Base-by-base conservation (phyloP, 2,329 filamentous ascomycete species). In the Fusarium miscanthi region DNA sequence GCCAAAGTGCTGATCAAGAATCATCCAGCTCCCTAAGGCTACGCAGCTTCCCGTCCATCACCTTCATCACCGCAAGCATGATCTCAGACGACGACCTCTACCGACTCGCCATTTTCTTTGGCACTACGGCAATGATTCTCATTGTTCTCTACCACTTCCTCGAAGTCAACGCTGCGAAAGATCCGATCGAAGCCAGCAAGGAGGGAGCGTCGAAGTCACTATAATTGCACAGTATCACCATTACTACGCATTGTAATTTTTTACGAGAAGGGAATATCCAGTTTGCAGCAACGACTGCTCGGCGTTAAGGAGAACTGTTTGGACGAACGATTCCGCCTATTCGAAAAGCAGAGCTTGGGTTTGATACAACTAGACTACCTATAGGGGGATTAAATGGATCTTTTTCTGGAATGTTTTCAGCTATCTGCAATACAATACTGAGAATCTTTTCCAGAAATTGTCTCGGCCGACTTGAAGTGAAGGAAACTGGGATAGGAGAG, bases 71-170 rank as follows among this genome's bases (percentile, higher is more conserved):
- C 69, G 66, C 78, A 86, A 93, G 78, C 53, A 99, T 99, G 96
- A 98, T 99, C 81, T 92, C 95, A 81, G 96, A 99, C 90, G 86
- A 88, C 82, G 91, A 96, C 74, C 91, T 99, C 78, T 98, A 98
- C 88, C 89, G 89, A 71, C 90, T 99, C 35, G 95, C 96, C 82
- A 91, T 98, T 82, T 95, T 98, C 82, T 93, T 99, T 67, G 96
- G 96, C 85, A 93, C 91, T 61, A 89, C 91, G 43, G 91, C 95
- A 72, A 95, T 98, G 93, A 86, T 98, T 48, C 88, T 99, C 70
- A 98, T 98, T 74, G 91, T 99, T 35, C 84, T 97, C 33, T 98
- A 99, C 84, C 94, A 98, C 83, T 98, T 97, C 85, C 91, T 99
- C 78, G 95, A 98, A 82, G 89, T 97, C 85, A 98, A 99, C 80